Evolutionary conservation across 2,329 filamentous ascomycete genomes (phyloP).

Genomic region (Fusarium heterosporum): DNA sequence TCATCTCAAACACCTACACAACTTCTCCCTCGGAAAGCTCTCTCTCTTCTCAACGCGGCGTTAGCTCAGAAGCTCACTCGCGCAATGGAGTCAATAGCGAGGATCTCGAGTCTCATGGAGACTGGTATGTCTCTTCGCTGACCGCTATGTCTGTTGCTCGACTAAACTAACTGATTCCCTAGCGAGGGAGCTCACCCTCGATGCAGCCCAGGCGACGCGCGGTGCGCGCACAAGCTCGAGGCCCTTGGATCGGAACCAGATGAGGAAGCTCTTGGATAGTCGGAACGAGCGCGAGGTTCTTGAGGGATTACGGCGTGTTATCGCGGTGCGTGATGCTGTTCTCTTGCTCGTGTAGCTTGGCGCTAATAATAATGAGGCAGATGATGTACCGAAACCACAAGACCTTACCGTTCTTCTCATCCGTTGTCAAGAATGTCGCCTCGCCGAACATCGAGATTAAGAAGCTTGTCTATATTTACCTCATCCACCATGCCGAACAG

Average conservation of each 20-base stretch:
- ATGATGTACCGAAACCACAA: slow-evolving; percentile 95
- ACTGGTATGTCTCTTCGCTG: slow-evolving; percentile 72
- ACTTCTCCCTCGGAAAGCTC: slow-evolving; percentile 18
- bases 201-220: slow-evolving; percentile 91
- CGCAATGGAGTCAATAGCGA: slow-evolving; percentile 93
- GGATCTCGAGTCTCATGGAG: slow-evolving; percentile 94
- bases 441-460: slow-evolving; percentile 95
- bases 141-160: slow-evolving; percentile 12
- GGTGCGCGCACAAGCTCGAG: slow-evolving; percentile 70
- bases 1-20: slow-evolving; percentile 44
- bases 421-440: slow-evolving; percentile 96
- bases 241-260: slow-evolving; percentile 80
- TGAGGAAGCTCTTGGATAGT: slow-evolving; percentile 95
- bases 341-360: neutral
- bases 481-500: slow-evolving; percentile 94
- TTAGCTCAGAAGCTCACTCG: slow-evolving; percentile 32
- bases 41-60: slow-evolving; percentile 24
- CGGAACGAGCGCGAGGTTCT: slow-evolving; percentile 92
- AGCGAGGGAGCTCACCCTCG: slow-evolving; percentile 97
- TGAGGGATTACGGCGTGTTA: slow-evolving; percentile 88
- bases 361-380: slow-evolving; percentile 57
- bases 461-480: slow-evolving; percentile 98
- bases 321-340: slow-evolving; percentile 72
- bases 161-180: slow-evolving; percentile 44
- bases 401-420: slow-evolving; percentile 94